Percentiles rank a stretch among this genome's conserved stretches.
Conservation (phyloP, 805 yeast species). For the Nadsonia fulvescens region DNA sequence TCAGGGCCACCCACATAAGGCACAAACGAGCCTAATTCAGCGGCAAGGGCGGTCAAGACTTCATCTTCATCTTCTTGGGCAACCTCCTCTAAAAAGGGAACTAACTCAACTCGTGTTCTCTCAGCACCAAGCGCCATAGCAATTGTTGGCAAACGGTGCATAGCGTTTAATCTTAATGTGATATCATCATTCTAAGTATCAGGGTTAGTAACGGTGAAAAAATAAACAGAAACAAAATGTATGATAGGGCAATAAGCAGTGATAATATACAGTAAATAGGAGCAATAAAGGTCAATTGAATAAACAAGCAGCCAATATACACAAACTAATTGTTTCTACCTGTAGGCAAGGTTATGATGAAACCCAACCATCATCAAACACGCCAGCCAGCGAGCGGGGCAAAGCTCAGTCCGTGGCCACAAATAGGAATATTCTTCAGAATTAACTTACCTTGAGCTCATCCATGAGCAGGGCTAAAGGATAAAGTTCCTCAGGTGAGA, state of each 20-base stretch:
- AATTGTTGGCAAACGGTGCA: slow-evolving; percentile 85
- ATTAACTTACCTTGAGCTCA: slow-evolving; percentile 49
- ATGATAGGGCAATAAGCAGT: slow-evolving; percentile 2
- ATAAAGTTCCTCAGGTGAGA: slow-evolving; percentile 39
- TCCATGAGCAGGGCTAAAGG: slow-evolving; percentile 95
- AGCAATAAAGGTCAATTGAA: no score
- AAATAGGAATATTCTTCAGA: no score
- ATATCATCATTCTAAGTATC: slow-evolving; percentile 77
- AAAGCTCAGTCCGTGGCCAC: no score
- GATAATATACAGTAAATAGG: neutral
- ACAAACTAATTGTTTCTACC: no score
- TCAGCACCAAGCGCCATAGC: slow-evolving; percentile 91
- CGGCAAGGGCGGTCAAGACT: slow-evolving; percentile 84
- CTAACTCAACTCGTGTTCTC: slow-evolving; percentile 71
- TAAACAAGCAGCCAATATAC: no score
- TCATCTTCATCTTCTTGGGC: slow-evolving; percentile 88
- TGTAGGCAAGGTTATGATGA: no score
- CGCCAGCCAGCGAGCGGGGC: no score
- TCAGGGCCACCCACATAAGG: slow-evolving; percentile 77
- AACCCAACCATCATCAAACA: no score
- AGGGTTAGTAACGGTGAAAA: slow-evolving; percentile 1
- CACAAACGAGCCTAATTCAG: slow-evolving; percentile 71
- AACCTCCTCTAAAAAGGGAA: slow-evolving; percentile 69
- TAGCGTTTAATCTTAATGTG: slow-evolving; percentile 80
- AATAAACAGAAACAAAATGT: slow-evolving; percentile 1